Percentiles rank a stretch among this genome's conserved stretches.
Evolutionary conservation across 495 filamentous ascomycete genomes (phyloP).

Genomic region (Penicillium manginii): DNA sequence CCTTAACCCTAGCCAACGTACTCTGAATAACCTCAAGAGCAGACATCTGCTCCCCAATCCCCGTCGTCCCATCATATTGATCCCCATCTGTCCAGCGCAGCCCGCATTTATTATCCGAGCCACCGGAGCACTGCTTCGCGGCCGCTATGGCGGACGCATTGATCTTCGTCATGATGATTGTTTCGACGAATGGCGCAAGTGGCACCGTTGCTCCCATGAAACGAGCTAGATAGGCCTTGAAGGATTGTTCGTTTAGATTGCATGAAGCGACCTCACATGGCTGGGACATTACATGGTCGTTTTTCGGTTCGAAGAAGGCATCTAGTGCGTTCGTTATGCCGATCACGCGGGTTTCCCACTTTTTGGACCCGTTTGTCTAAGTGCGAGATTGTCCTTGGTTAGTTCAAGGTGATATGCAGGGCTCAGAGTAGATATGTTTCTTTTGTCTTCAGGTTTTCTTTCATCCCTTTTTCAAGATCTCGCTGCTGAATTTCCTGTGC

Average conservation of each 20-base stretch:
- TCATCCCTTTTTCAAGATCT: background rate
- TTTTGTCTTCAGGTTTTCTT: no score
- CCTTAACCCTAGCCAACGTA: constrained; percentile 45
- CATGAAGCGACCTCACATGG: constrained; percentile 59
- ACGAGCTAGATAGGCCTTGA: constrained; percentile 80
- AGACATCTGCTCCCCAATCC: constrained; percentile 70
- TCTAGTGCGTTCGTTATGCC: constrained; percentile 57
- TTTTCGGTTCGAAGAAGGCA: constrained; percentile 48
- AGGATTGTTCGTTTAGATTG: constrained; percentile 72
- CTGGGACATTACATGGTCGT: constrained; percentile 59
- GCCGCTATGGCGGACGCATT: constrained; percentile 64
- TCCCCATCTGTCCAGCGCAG: constrained; percentile 55
- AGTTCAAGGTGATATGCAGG: background rate
- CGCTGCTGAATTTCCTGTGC: no score
- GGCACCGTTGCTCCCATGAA: constrained; percentile 69
- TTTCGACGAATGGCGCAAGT: constrained; percentile 64
- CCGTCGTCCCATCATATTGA: constrained; percentile 53
- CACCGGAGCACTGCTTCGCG: constrained; percentile 63
- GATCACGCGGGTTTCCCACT: constrained; percentile 59
- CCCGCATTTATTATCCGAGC: constrained; percentile 63
- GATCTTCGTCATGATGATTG: constrained; percentile 62
- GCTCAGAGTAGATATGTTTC: background rate
- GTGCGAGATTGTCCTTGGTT: background rate
- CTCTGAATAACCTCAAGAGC: constrained; percentile 66
- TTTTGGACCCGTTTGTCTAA: constrained; percentile 58